Evolutionary conservation across 2,329 filamentous ascomycete genomes (phyloP), one percentile per base, ranked within the genome.

Genomic region (Sarocladium kiliense): DNA sequence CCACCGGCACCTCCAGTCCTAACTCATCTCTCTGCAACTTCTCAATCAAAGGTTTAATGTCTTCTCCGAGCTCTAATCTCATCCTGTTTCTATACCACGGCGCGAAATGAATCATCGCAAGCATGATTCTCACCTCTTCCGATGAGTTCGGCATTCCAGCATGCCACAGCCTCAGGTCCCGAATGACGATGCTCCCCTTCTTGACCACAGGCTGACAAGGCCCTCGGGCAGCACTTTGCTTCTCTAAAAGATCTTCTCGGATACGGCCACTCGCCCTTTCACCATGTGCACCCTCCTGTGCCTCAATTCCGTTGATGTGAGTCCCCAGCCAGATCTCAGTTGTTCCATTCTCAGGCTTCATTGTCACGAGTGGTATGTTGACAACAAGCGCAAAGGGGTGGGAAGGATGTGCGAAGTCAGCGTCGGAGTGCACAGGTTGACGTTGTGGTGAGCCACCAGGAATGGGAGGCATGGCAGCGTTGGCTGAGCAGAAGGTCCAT

Each of bases 121-220:
- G 65, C 81, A 85, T 84, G 18, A 84, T 74, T 25, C 81, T 67
- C 16, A 77, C 73, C 6, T 75, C 67, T 3, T 73, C 65, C 1
- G 76, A 78, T 41, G 66, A 61, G 60, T 86, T 86, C 1, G 81
- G 81, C 77, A 84, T 83, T 0, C 82, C 83, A 0, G 80, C 81
- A 63, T 86, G 82, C 82, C 83, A 87, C 4, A 85, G 73, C 23
- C 82, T 69, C 54, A 86, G 65, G 63, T 86, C 83, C 2, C 84
- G 73, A 27, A 87, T 63, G 34, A 85, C 71, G 21, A 86, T 63
- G 37, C 78, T 77, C 0, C 83, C 81, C 60, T 81, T 82, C 34
- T 71, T 70, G 1, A 83, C 73, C 2, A 66, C 55, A 0, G 80
- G 79, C 61, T 84, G 81, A 11, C 74, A 63, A 0, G 79, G 79